phyloP scores from a whole-genome alignment of 352 stramenopile genomes.

The Phytopythium mirpurense region DNA sequence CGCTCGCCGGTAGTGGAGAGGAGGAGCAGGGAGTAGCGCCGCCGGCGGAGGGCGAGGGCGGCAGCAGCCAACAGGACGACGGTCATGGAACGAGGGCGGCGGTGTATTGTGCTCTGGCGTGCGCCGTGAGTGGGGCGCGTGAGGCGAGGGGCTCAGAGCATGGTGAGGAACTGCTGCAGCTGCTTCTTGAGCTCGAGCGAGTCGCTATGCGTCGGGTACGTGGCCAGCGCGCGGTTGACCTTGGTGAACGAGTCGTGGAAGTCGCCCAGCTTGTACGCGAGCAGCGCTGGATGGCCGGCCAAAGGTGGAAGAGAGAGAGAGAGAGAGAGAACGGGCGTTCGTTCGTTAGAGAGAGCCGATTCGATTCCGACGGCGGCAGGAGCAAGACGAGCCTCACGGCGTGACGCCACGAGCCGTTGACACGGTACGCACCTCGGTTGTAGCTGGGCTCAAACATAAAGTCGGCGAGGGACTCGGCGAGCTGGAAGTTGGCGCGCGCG shows the following conservation, averaged over 20 bases:
- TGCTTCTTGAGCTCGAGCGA: conserved; percentile 88
- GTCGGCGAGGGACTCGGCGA: conserved; percentile 69
- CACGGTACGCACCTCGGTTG: conserved; percentile 58
- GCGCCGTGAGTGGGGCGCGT: too few species aligned
- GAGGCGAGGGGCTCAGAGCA: conserved; percentile 35
- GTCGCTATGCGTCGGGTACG: conserved; percentile 83
- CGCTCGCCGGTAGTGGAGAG: not conserved
- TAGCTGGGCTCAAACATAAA: conserved; percentile 92
- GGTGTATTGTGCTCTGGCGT: conserved; percentile 1
- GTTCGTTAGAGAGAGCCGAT: not conserved
- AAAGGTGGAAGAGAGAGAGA: not conserved
- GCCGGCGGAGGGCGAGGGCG: not conserved
- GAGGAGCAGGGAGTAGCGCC: not conserved
- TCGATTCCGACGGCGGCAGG: too few species aligned
- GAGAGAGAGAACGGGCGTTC: not conserved
- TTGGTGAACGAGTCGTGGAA: conserved; percentile 89
- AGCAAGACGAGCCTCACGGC: not conserved
- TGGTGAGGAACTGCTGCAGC: conserved; percentile 78
- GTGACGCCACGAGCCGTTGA: too few species aligned
- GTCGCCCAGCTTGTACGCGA: conserved; percentile 89
- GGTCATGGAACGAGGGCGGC: conserved; percentile 2
- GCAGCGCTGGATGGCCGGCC: conserved; percentile 47
- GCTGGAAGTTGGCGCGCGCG: conserved; percentile 77
- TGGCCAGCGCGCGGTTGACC: conserved; percentile 72
- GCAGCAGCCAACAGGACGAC: not conserved